phyloP scores from a whole-genome alignment of 2,329 filamentous ascomycete genomes.

The Harringtonia lauricola region DNA sequence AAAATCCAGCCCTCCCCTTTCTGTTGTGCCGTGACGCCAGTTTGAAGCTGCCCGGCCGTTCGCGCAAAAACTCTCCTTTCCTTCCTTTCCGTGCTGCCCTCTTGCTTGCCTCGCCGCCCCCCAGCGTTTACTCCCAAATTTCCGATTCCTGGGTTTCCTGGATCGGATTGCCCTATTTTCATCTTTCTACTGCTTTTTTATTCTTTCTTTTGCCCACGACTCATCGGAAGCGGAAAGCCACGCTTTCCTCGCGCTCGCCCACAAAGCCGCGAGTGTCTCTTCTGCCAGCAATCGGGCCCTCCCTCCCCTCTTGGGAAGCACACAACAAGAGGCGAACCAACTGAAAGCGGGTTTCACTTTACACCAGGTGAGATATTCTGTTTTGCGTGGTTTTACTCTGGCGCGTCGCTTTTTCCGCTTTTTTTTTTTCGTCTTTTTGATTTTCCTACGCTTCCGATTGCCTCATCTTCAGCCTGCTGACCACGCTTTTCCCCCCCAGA shows the following conservation, averaged over 20 bases:
- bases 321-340: too few species aligned
- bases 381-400: not conserved
- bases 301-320: too few species aligned
- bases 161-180: too few species aligned
- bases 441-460: not conserved
- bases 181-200: too few species aligned
- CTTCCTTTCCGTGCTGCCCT: not conserved
- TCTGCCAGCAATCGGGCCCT: too few species aligned
- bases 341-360: too few species aligned
- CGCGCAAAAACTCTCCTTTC: slow-evolving; percentile 10
- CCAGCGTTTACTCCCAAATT: not conserved
- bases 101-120: not conserved
- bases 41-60: slow-evolving; percentile 6
- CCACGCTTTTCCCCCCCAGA: not conserved
- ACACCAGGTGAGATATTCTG: too few species aligned
- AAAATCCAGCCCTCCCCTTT: slow-evolving; percentile 13
- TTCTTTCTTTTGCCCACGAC: too few species aligned
- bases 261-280: too few species aligned
- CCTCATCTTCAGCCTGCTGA: not conserved
- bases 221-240: too few species aligned
- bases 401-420: not conserved
- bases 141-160: too few species aligned
- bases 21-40: slow-evolving; percentile 11
- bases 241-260: too few species aligned
- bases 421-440: not conserved